Percentiles rank a stretch among this genome's conserved stretches.
These are phyloP conservation scores for Rhododendron griersonianum DNA, from an alignment of 148 eudicot genomes.

Conservation along the genomic window DNA sequence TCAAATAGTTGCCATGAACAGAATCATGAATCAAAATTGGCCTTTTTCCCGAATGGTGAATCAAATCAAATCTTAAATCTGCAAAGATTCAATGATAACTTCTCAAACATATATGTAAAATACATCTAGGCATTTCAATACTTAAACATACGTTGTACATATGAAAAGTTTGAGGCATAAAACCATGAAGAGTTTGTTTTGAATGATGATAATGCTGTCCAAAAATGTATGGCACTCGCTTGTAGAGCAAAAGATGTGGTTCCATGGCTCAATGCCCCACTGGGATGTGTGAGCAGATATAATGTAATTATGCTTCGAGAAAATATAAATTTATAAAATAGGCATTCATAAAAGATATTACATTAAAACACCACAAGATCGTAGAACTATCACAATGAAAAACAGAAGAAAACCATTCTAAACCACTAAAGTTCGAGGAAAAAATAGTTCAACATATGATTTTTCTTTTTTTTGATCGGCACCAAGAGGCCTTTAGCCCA, in stretches of 20 bases:
- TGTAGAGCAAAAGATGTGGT: neutral
- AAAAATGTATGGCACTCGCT: neutral
- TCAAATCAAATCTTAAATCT: neutral
- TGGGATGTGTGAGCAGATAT: neutral
- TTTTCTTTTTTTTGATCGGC: neutral
- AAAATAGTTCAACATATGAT: neutral
- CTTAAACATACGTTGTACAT: neutral
- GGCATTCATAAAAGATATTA: neutral
- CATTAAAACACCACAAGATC: neutral
- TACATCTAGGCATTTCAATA: neutral
- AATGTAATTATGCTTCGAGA: neutral
- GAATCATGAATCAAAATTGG: neutral
- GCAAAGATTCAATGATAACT: neutral
- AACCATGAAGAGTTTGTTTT: neutral
- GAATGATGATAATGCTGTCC: neutral
- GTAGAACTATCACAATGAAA: neutral
- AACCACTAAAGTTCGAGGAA: neutral
- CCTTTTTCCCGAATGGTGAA: neutral
- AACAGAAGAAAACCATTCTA: neutral
- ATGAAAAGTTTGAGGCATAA: neutral
- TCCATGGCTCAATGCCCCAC: neutral
- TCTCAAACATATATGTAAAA: neutral
- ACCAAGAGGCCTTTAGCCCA: neutral
- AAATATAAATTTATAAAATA: neutral
- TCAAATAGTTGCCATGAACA: neutral